Evolutionary conservation across 2,329 filamentous ascomycete species (phyloP).

Genomic region (Pseudogymnoascus sp.): DNA sequence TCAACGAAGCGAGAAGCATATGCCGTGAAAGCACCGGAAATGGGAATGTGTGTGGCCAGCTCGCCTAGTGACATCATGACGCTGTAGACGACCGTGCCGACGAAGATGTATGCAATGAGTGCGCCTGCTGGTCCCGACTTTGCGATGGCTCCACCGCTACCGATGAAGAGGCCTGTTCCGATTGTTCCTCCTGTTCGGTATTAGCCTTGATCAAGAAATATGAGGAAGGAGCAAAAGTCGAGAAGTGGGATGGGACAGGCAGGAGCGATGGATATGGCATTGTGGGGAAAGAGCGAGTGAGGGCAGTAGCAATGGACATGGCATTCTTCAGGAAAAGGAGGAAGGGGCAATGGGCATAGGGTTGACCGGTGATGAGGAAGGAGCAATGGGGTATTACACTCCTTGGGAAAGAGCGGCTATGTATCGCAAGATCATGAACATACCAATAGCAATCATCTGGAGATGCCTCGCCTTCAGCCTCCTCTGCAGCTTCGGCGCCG

Average conservation of each 20-base stretch:
- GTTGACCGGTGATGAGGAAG: background rate
- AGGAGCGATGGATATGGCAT: background rate
- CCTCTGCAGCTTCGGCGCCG: conserved; percentile 20
- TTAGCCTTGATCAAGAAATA: conserved; percentile 10
- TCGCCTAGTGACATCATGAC: conserved; percentile 66
- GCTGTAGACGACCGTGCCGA: conserved; percentile 66
- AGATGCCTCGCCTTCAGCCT: conserved; percentile 52
- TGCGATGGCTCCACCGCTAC: conserved; percentile 55
- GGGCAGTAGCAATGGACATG: background rate
- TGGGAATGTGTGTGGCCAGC: conserved; percentile 71
- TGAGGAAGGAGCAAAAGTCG: background rate
- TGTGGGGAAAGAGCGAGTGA: background rate
- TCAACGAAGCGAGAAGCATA: conserved; percentile 72
- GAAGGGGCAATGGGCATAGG: background rate
- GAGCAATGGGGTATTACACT: background rate
- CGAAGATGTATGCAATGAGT: conserved; percentile 61
- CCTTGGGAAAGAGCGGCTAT: background rate
- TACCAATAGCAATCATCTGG: conserved; percentile 59
- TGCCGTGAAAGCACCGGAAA: conserved; percentile 67
- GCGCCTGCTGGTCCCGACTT: conserved; percentile 59
- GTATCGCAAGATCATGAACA: background rate
- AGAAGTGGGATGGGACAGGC: background rate
- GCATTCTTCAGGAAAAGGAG: background rate
- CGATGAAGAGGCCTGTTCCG: conserved; percentile 66
- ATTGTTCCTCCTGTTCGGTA: conserved; percentile 49